These are phyloP conservation scores for Cutaneotrichosporon sp. DNA, from an alignment of 1,284 basidiomycete species.

Conservation along the genomic window DNA sequence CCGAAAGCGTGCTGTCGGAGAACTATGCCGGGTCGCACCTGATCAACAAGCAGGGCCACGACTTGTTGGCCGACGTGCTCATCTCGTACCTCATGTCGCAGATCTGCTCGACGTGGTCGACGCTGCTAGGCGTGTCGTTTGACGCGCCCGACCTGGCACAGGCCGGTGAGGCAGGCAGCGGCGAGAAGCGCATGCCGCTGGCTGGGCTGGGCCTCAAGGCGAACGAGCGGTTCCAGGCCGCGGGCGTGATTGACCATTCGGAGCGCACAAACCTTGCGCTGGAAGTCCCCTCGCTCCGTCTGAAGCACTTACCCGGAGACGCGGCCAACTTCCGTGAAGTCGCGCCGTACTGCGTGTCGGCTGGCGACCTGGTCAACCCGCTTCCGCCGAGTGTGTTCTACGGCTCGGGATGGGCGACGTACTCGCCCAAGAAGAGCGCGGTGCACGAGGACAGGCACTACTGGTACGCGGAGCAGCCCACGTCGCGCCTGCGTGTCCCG, in stretches of 20 bases:
- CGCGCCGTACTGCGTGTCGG: slow-evolving; percentile 79
- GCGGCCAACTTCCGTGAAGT: slow-evolving; percentile 69
- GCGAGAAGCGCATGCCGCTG: slow-evolving; percentile 13
- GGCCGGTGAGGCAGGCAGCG: not conserved
- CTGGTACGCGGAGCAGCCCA: slow-evolving; percentile 64
- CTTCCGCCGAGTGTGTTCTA: slow-evolving; percentile 81
- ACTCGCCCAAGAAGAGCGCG: slow-evolving; percentile 59
- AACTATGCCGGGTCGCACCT: slow-evolving; percentile 79
- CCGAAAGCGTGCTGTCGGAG: slow-evolving; percentile 58
- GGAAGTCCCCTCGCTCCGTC: slow-evolving; percentile 63
- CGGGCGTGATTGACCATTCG: slow-evolving; percentile 9
- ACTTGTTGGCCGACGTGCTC: slow-evolving; percentile 75
- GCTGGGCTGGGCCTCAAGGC: slow-evolving; percentile 47
- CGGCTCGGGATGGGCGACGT: slow-evolving; percentile 78
- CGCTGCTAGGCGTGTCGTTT: slow-evolving; percentile 59
- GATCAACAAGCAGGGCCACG: slow-evolving; percentile 73
- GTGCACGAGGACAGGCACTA: slow-evolving; percentile 63
- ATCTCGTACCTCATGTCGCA: slow-evolving; percentile 81
- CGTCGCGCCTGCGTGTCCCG: slow-evolving; percentile 39
- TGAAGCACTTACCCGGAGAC: slow-evolving; percentile 64
- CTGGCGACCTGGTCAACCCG: slow-evolving; percentile 91
- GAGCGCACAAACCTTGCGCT: slow-evolving; percentile 42
- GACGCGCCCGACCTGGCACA: slow-evolving; percentile 49
- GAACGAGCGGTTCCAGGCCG: slow-evolving; percentile 29
- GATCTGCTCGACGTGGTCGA: slow-evolving; percentile 76